Percentiles rank a stretch among this genome's conserved stretches.
These are phyloP conservation scores for Penicillium paradoxum DNA, from an alignment of 495 filamentous ascomycete species.

Conservation along the genomic window DNA sequence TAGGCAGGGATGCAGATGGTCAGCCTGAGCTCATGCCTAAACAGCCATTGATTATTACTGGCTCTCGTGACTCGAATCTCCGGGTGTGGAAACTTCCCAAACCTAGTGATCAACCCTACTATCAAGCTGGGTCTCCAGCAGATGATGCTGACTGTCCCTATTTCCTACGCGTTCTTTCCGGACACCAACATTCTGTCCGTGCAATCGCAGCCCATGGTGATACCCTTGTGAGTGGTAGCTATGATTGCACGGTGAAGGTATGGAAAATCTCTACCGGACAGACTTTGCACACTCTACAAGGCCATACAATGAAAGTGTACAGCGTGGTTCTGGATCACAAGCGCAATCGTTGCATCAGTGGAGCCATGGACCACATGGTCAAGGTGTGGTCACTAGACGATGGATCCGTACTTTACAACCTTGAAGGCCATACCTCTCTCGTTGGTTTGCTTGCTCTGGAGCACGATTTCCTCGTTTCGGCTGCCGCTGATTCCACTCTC, in stretches of 20 bases:
- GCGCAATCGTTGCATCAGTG: constrained; percentile 92
- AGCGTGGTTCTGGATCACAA: constrained; percentile 92
- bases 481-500: constrained; percentile 90
- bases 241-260: constrained; percentile 92
- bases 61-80: constrained; percentile 89
- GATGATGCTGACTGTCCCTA: constrained; percentile 88
- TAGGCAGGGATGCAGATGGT: constrained; percentile 68
- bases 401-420: constrained; percentile 76
- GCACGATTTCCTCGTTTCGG: constrained; percentile 85
- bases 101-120: constrained; percentile 65
- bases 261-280: constrained; percentile 98
- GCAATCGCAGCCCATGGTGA: constrained; percentile 95
- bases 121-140: constrained; percentile 66
- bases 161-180: constrained; percentile 80
- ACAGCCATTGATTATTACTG: constrained; percentile 92
- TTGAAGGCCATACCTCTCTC: constrained; percentile 91
- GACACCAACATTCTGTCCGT: constrained; percentile 92
- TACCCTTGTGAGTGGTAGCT: constrained; percentile 97
- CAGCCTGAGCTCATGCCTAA: constrained; percentile 81
- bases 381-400: constrained; percentile 98
- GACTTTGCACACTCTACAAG: constrained; percentile 77
- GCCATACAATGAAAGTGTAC: constrained; percentile 92
- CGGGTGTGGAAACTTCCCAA: constrained; percentile 96
- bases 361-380: constrained; percentile 96
- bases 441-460: constrained; percentile 87